Evolutionary conservation across 495 filamentous ascomycete genomes (phyloP), one percentile per base, ranked within the genome.

Genomic region (Articulospora tetracladia): DNA sequence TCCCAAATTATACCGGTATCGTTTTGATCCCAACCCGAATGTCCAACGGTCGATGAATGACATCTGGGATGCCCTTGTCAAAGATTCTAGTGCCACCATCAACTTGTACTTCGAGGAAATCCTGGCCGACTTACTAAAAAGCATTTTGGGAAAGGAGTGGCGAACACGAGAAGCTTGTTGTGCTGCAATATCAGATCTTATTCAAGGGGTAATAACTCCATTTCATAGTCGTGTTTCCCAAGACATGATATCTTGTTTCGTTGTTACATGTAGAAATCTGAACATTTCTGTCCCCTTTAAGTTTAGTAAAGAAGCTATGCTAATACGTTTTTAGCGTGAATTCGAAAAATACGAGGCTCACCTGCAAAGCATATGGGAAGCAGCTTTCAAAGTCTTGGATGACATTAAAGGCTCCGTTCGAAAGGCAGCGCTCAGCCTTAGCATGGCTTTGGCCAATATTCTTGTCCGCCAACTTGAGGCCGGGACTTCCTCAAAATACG

Each of bases 31-130:
- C 0, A 97, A 96, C 68, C 83, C 86, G 3, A 93, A 91, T 69
- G 94, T 98, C 22, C 90, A 90, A 67, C 85, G 86, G 46, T 93
- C 93, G 3, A 98, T 98, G 94, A 92, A 94, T 60, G 90, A 93
- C 57, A 98, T 98, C 63, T 98, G 94, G 94, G 89, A 88, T 66
- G 86, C 93, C 0, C 70, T 98, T 30, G 91, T 98, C 57, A 94
- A 92, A 69, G 91, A 97, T 59, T 79, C 88, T 11, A 83, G 81
- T 1, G 79, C 80, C 8, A 88, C 88, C 20, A 77, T 96, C 52
- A 84, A 91, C 63, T 74, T 74, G 8, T 76, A 95, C 69, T 96
- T 96, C 64, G 89, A 95, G 58, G 77, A 80, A 17, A 97, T 98
- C 62, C 88, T 98, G 77, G 74, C 83, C 20, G 92, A 97, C 68